Base-by-base conservation (phyloP, 352 stramenopile genomes). In the Globisporangium nunn region DNA sequence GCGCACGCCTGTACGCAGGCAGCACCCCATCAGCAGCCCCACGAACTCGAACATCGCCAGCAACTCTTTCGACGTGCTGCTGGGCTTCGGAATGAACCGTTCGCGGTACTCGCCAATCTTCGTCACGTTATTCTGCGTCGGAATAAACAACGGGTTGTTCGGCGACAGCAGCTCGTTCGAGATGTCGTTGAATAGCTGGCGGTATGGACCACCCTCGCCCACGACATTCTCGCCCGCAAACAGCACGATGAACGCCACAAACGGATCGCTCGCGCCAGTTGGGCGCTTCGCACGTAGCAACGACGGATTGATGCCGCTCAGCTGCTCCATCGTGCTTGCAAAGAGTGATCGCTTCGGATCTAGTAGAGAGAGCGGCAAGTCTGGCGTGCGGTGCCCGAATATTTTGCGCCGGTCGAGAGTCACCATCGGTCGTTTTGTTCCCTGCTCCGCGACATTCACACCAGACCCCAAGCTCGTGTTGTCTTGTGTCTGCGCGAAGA, bases 191-290 rank as follows among this genome's bases (percentile, higher is more conserved):
- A 92, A 92, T 10, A 92, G 61, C 56, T 92, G 82, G 2, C 82
- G 75, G 47, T 92, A 92, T 5, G 82, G 82, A 0, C 82, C 82
- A 51, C 82, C 80, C 58, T 92, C 82, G 3, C 82, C 82, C 7
- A 92, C 82, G 3, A 92, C 82, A 18, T 92, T 87, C 66, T 92
- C 82, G 15, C 82, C 80, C 8, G 72, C 61, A 52, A 92, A 92
- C 7, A 85, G 69, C 12, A 89, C 82, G 39, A 87, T 87, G 63
- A 92, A 92, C 28, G 82, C 75, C 15, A 92, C 78, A 48, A 92
- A 92, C 30, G 82, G 82, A 50, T 92, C 82, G 46, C 79, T 89
- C 10, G 82, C 82, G 39, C 82, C 82, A 1, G 75, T 85, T 0
- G 82, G 82, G n/a, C 82, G 74, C 62, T 89, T 90, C 6, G 77